A percentile compares a stretch with the other conserved stretches of the same genome.
Conservation (phyloP, 2,329 filamentous ascomycete species). For the Tolypocladium sp. region DNA sequence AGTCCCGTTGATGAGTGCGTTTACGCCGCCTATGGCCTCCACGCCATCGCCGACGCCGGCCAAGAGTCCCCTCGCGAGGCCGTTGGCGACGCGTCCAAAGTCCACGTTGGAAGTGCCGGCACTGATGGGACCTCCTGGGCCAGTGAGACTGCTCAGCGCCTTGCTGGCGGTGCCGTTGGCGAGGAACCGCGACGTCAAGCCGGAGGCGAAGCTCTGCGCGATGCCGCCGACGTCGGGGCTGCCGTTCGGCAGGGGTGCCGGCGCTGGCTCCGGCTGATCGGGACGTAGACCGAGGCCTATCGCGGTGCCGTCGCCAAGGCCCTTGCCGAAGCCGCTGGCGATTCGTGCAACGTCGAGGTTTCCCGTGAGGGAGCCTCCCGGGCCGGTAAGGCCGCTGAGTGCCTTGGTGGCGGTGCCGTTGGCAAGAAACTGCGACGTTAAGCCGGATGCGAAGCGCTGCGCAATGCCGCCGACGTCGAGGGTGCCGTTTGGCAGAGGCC, state of each 20-base stretch:
- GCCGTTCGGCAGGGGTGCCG: neutral
- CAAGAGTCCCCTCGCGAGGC: conserved; percentile 23
- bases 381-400: neutral
- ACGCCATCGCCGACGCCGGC: conserved; percentile 24
- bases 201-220: conserved; percentile 1
- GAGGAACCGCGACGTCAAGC: neutral
- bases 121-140: neutral
- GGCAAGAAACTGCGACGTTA: neutral
- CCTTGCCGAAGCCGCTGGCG: neutral
- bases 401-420: neutral
- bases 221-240: neutral
- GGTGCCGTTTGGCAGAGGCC: neutral
- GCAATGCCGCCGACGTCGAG: conserved; percentile 1
- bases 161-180: neutral
- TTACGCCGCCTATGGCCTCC: conserved; percentile 19
- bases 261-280: neutral
- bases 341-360: neutral
- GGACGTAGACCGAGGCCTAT: neutral
- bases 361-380: neutral
- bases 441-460: neutral
- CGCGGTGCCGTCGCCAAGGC: conserved; percentile 6
- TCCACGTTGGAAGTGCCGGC: conserved; percentile 4
- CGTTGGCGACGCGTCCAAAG: conserved; percentile 20
- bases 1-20: conserved; percentile 19
- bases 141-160: neutral